Evolutionary conservation across 176 grass and related monocot genomes (phyloP), one percentile per base, ranked within the genome.

Genomic region (Pontederia crassipes): DNA sequence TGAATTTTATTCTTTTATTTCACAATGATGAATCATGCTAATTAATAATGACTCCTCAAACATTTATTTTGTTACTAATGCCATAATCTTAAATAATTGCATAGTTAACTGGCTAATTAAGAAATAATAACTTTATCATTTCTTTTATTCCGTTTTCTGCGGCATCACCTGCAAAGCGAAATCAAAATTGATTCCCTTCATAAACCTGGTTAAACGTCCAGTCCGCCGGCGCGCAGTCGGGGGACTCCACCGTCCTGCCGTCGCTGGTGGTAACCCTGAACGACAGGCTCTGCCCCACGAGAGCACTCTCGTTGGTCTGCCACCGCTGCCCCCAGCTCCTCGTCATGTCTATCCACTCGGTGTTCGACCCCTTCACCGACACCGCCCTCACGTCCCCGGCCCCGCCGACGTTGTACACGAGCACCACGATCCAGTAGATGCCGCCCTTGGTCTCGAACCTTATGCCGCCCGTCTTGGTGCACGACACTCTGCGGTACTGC

Each of bases 281-380:
- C 12, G 54, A 46, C 49, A 80, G 15, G 1, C 64, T 14, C 20
- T 75, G 71, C 18, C 71, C 71, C 9, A 51, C 1, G 28, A 80
- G 49, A 14, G 50, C 47, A n/a, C n/a, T n/a, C 57, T 55, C 10
- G 11, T 10, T 17, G 1, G 64, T 80, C 18, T 75, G 62, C 70
- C 77, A 74, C 52, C 68, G 74, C 54, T 80, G 77, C 1, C 77
- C 78, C 78, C 78, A 75, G 57, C 64, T 80, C 58, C 78, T 64
- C 2, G 13, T 50, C 78, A 75, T 70, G 11, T 2, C 10, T 3
- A 51, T 67, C 78, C 78, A 80, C 12, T 13, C 64, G 0, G 78
- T 75, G 17, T 13, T 35, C 6, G 57, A 68, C 11, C 71, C 78
- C 71, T 80, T 75, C 8, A 80, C 20, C 71, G 49, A 68, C 10